Base-by-base conservation (phyloP, 306 rosid species). In the Cotoneaster glaucophyllus region DNA sequence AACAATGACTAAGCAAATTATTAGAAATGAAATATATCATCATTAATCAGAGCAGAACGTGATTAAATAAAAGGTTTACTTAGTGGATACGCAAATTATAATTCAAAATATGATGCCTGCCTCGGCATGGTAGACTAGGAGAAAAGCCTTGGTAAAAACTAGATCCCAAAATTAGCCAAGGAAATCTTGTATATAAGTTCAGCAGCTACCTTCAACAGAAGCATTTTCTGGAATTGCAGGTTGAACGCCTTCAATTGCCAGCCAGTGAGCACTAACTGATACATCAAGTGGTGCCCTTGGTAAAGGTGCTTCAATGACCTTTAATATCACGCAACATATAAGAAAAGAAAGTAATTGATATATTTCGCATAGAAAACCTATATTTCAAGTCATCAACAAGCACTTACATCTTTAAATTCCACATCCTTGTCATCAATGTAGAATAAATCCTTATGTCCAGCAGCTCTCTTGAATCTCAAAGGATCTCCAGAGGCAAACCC, bases 161-260 rank as follows among this genome's bases (percentile, higher is more conserved):
- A 67, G 70, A n/a, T 37, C 34, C 44, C 70, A 22, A 62, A 75
- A 65, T 80, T 71, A 67, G 67, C 15, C 37, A 75, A 58, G 65
- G 21, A 66, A 44, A 66, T 18, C 56, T 54, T 70, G 79, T 69
- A 62, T 15, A 62, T 59, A 57, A 74, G 45, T 69, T 69, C 39
- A 77, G 74, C 78, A 54, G 73, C 65, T 79, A 94, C 98, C 95
- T 90, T 88, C 95, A 74, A 72, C 67, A 3, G 81, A 82, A 68
- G 94, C 82, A 79, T 92, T 92, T 88, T 94, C 97, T 22, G 93
- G 86, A 79, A 94, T 83, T 80, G 96, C 93, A 75, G 96, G 97
- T 75, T 86, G 96, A 74, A 94, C 91, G 3, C 98, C 98, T 92
- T 92, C 98, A 79, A 94, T 90, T 84, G 97, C 93, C 79, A 94